A percentile compares a stretch with the other conserved stretches of the same genome.
These are phyloP conservation scores for Phytophthora melonis DNA, from an alignment of 352 stramenopile genomes.

Conservation along the genomic window DNA sequence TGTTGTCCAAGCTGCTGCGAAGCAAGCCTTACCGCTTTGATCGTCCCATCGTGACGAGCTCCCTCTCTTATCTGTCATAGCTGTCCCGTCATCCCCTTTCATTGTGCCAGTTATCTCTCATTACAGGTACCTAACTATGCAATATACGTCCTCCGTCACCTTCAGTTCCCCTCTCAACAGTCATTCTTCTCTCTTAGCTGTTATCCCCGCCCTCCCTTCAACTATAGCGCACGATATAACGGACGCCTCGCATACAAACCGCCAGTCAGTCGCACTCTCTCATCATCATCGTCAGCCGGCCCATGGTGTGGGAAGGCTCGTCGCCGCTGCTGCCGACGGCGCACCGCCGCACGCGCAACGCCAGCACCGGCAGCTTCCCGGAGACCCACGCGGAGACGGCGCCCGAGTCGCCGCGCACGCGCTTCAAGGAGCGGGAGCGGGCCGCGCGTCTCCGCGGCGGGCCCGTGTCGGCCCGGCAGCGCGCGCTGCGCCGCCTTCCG, in stretches of 20 bases:
- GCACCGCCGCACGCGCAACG: conserved; percentile 44
- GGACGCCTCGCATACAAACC: conserved; percentile 15
- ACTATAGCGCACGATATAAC: conserved; percentile 14
- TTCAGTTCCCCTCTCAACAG: background rate
- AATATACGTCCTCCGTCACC: background rate
- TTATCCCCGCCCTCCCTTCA: too few relatives aligned
- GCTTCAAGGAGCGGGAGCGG: conserved; percentile 38
- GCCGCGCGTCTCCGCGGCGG: conserved; percentile 13
- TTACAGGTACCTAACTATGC: background rate
- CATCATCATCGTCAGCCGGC: background rate
- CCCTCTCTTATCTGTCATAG: background rate
- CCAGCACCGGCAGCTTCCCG: conserved; percentile 40
- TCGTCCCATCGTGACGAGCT: background rate
- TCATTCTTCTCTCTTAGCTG: background rate
- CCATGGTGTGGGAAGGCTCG: conserved; percentile 44
- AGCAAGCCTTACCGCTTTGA: background rate
- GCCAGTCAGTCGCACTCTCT: background rate
- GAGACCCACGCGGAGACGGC: conserved; percentile 25
- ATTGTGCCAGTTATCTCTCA: background rate
- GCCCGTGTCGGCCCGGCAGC: conserved; percentile 9
- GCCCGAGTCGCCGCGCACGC: conserved; percentile 25
- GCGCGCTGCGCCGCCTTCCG: conserved; percentile 30
- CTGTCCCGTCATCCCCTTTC: background rate
- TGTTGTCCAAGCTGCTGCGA: background rate
- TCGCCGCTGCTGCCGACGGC: conserved; percentile 43